phyloP scores from a whole-genome alignment of 2,329 filamentous ascomycete species.

The Epichloe sp. region DNA sequence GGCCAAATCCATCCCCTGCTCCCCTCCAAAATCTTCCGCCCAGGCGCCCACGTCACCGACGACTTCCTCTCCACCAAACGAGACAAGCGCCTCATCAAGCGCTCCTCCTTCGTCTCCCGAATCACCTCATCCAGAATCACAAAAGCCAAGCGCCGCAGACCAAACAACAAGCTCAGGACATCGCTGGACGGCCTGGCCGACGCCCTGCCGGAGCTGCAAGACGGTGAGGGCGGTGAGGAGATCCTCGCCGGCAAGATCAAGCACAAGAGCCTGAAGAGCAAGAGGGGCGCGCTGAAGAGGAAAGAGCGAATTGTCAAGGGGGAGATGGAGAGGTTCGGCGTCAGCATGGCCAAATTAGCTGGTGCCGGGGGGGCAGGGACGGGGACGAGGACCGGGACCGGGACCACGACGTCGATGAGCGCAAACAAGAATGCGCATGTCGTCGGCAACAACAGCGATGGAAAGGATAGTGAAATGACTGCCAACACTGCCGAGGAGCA shows the following conservation, averaged over 20 bases:
- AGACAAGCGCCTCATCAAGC: slow-evolving; percentile 73
- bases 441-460: slow-evolving; percentile 7
- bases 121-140: slow-evolving; percentile 45
- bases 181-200: slow-evolving; percentile 65
- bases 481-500: slow-evolving; percentile 1
- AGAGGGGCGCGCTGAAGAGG: slow-evolving; percentile 68
- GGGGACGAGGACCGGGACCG: not conserved
- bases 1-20: slow-evolving; percentile 35
- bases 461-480: slow-evolving; percentile 9
- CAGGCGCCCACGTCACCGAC: slow-evolving; percentile 37
- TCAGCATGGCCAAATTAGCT: slow-evolving; percentile 66
- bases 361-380: slow-evolving; percentile 15
- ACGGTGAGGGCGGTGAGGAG: slow-evolving; percentile 32
- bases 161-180: slow-evolving; percentile 65
- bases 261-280: slow-evolving; percentile 60
- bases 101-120: slow-evolving; percentile 64
- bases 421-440: not conserved
- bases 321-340: slow-evolving; percentile 75
- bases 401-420: not conserved
- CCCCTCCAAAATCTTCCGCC: slow-evolving; percentile 38
- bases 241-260: slow-evolving; percentile 46
- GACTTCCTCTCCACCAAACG: slow-evolving; percentile 60
- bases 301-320: slow-evolving; percentile 67
- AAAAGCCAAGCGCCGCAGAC: slow-evolving; percentile 31
- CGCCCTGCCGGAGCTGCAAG: slow-evolving; percentile 54